Conservation (phyloP, 2,329 filamentous ascomycete genomes). For the Coniella vitis region DNA sequence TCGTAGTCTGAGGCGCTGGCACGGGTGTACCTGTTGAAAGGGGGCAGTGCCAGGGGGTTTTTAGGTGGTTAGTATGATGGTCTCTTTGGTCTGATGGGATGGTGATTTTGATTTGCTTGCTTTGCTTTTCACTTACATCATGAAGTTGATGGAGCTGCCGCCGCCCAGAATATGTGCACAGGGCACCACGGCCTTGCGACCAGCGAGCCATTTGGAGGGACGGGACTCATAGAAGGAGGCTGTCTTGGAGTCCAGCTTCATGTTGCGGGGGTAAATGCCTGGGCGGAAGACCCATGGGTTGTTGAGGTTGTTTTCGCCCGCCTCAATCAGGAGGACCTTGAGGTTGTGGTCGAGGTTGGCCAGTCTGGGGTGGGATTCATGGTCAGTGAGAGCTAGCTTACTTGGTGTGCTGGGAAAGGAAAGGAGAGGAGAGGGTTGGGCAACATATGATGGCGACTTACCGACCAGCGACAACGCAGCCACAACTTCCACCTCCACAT, state of each 20-base stretch:
- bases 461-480: constrained; percentile 51
- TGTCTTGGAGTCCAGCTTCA: constrained; percentile 73
- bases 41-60: no score
- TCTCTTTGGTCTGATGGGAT: no score
- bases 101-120: no score
- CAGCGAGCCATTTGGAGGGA: constrained; percentile 65
- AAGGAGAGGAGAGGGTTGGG: no score
- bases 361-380: constrained; percentile 43
- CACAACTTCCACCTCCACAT: constrained; percentile 65
- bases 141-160: constrained; percentile 71
- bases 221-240: constrained; percentile 76
- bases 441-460: constrained; percentile 23
- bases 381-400: no score
- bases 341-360: constrained; percentile 72
- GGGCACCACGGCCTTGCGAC: constrained; percentile 66
- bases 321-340: constrained; percentile 63
- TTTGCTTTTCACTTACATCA: constrained; percentile 61
- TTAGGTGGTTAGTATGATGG: no score
- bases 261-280: constrained; percentile 71
- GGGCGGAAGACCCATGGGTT: constrained; percentile 73
- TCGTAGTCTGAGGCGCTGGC: constrained; percentile 69
- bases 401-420: no score
- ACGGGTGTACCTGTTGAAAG: constrained; percentile 47
- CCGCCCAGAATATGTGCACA: constrained; percentile 67
- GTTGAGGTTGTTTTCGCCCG: constrained; percentile 67